Conservation (phyloP, 1,139 yeast species). For the Geotrichum australiense region DNA sequence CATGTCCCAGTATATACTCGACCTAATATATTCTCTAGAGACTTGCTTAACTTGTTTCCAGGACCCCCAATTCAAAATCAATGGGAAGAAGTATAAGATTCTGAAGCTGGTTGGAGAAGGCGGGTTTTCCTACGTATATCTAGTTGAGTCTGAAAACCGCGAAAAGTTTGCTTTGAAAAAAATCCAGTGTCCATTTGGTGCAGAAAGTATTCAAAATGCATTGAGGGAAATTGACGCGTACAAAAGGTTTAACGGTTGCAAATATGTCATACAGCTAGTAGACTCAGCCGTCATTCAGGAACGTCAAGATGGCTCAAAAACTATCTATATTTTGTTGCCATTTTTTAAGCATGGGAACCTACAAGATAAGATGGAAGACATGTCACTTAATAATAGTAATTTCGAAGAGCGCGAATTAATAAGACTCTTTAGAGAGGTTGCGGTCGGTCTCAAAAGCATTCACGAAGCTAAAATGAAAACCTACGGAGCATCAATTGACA, state of each 20-base stretch:
- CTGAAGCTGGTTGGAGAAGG: constrained; percentile 76
- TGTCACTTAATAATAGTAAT: constrained; percentile 47
- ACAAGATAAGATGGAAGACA: constrained; percentile 66
- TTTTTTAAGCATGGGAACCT: constrained; percentile 64
- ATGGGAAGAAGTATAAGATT: constrained; percentile 40
- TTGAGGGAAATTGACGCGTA: constrained; percentile 71
- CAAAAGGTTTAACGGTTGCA: constrained; percentile 53
- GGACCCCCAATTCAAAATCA: constrained; percentile 33
- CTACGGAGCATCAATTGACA: constrained; percentile 13
- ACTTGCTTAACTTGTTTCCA: constrained; percentile 37
- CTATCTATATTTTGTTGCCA: constrained; percentile 73
- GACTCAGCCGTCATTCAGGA: constrained; percentile 70
- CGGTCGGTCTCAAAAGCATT: constrained; percentile 69
- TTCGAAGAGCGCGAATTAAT: constrained; percentile 60
- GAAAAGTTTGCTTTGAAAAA: constrained; percentile 70
- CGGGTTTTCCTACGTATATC: constrained; percentile 82
- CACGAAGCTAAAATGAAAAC: constrained; percentile 37
- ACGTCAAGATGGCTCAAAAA: constrained; percentile 61
- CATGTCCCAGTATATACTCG: constrained; percentile 21
- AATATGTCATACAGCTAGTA: constrained; percentile 60
- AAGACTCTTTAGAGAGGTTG: constrained; percentile 56
- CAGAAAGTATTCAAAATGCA: constrained; percentile 64
- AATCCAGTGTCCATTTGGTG: constrained; percentile 82
- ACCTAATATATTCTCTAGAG: constrained; percentile 29
- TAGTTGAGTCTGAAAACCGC: constrained; percentile 48